Evolutionary conservation across 345 rosid species (phyloP), one percentile per base, ranked within the genome.

Genomic region (Brassica carinata): DNA sequence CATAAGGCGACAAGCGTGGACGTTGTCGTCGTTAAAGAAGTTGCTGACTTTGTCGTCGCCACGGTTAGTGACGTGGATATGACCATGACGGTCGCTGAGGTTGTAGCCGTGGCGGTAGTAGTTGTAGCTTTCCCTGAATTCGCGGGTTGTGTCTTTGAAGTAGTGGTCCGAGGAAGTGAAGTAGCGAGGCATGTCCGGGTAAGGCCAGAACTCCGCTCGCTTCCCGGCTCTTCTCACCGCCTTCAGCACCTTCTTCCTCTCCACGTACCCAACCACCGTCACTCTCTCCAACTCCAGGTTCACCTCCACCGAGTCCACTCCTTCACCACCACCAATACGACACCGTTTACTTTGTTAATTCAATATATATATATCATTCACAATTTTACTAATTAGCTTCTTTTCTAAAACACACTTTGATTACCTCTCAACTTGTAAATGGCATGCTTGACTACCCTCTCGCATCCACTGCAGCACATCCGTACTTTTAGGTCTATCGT

Each of bases 401-500:
- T 36, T 57, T 13, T 59, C 8, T 7, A 7, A 26, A 7, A 59
- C 31, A 76, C 59, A 36, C n/a, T 48, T 10, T 26, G 63, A 34
- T 84, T 84, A 92, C 98, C 98, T 87, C 89, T 91, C 69, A 94
- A 92, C 81, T 94, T 94, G 88, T 81, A 75, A 77, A 94, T 88
- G 77, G 97, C 97, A 73, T 87, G 90, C 77, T 89, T 94, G 53
- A 94, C 97, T 18, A 94, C 94, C 78, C 98, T 85, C 79, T 92
- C 99, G 81, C 99, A 94, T 10, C 98, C 99, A 55, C 81, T 85
- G 89, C 99, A 94, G 84, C 99, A 94, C 98, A 94, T 94, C 86
- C 97, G 71, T 27, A 94, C 97, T 82, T 92, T 94, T 72, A 94
- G 93, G 83, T 91, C 97, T 84, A 91, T 92, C 4, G 99, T 94